Conservation (phyloP, 2,329 filamentous ascomycete species). For the Alternaria triticimaculans region DNA sequence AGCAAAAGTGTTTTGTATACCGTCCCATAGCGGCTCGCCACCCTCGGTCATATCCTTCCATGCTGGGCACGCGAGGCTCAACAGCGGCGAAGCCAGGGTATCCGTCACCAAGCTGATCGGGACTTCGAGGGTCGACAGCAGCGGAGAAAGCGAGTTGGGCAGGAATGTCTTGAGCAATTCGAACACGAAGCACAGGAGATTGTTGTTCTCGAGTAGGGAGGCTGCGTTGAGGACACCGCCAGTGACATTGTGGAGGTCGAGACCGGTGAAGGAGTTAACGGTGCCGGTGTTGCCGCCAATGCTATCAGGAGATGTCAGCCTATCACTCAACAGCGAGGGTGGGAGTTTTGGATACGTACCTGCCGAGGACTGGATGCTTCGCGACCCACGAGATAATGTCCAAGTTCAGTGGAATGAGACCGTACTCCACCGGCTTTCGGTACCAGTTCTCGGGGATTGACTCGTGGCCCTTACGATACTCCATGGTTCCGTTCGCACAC, state of each 20-base stretch:
- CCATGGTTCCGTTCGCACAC: constrained; percentile 47
- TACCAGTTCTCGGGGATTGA: constrained; percentile 63
- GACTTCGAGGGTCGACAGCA: constrained; percentile 31
- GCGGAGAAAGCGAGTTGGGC: constrained; percentile 41
- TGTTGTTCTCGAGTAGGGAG: constrained; percentile 50
- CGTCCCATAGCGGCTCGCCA: constrained; percentile 27
- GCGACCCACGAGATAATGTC: constrained; percentile 22
- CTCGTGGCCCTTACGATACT: constrained; percentile 56
- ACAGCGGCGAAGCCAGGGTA: constrained; percentile 25
- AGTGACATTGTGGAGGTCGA: constrained; percentile 43
- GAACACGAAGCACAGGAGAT: constrained; percentile 48
- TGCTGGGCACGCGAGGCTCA: constrained; percentile 33
- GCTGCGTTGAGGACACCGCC: constrained; percentile 21
- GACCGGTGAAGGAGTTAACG: constrained; percentile 59
- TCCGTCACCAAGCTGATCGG: constrained; percentile 30
- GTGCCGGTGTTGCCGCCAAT: constrained; percentile 62
- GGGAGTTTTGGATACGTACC: constrained; percentile 10
- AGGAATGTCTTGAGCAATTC: constrained; percentile 44
- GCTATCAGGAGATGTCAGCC: constrained; percentile 6
- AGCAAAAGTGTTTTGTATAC: constrained; percentile 15
- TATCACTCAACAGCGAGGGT: background rate
- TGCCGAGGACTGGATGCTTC: constrained; percentile 25
- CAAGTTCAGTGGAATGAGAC: constrained; percentile 46
- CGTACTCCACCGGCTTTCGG: constrained; percentile 54
- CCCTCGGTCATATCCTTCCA: constrained; percentile 27